Evolutionary conservation across 2,329 filamentous ascomycete genomes (phyloP), one percentile per base, ranked within the genome.

Genomic region (Trichoderma aggressivum): DNA sequence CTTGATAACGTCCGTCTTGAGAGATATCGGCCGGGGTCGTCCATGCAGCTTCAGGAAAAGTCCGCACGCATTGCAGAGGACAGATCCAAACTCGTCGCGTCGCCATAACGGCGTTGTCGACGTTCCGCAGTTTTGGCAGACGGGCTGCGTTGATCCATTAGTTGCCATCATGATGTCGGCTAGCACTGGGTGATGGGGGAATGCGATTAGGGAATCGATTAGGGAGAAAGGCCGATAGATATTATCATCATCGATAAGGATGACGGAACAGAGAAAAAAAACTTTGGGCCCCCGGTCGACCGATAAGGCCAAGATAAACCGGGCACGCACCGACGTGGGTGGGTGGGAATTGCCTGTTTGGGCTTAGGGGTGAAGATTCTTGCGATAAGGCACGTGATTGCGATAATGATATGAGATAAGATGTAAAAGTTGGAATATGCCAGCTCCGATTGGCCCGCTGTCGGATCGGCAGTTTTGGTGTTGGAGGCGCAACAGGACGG

Each of bases 1-100:
- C 86, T 99, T 99, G 85, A 99, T 99, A 76, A 98, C 95, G 85
- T 99, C 96, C 62, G 96, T 98, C 87, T 99, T 99, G 77, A 99
- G 88, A 77, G 93, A 97, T 81, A 97, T 98, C 76, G 96, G 96
- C 70, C 96, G 91, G 72, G 96, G 90, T 30, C 94, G 92, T 74
- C 94, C 94, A 81, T 99, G 96, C 76, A 99, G 88, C 87, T 99
- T 99, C 78, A 98, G 88, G 82, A 98, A 99, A 71, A 99, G 88
- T 72, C 96, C 96, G 83, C 96, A 99, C 78, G 96, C 96, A 84
- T 99, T 99, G 90, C 96, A 99, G 66, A 99, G 91, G 47, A 99
- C 95, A 1, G 94, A 92, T 75, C 96, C 96, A 78, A 92, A 90
- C 85, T 99, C 96, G 86, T 99, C 96, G 84, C 96, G 92, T 77